These are phyloP conservation scores for Epichloe coenophiala DNA, from an alignment of 2,329 filamentous ascomycete genomes.

Conservation along the genomic window DNA sequence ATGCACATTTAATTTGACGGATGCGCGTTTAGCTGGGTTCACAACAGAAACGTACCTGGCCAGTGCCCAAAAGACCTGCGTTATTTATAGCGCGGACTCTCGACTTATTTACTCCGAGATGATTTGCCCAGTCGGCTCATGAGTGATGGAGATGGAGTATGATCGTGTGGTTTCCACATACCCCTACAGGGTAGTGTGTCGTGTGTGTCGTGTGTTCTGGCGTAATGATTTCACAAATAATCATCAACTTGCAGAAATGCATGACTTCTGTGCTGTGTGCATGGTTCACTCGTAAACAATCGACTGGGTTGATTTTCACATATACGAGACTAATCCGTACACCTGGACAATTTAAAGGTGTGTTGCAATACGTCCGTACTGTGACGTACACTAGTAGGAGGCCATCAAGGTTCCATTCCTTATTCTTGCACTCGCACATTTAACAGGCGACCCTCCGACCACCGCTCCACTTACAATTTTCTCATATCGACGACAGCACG, in stretches of 20 bases:
- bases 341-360: background rate
- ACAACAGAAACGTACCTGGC: background rate
- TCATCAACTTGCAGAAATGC: no score
- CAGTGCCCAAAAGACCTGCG: no score
- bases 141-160: no score
- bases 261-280: no score
- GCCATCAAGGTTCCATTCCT: background rate
- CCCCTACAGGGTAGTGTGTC: background rate
- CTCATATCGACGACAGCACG: slow-evolving; percentile 72
- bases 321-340: no score
- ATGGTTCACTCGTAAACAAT: background rate
- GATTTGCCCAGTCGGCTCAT: no score
- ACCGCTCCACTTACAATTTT: slow-evolving; percentile 17
- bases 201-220: background rate
- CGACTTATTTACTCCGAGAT: no score
- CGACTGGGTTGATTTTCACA: background rate
- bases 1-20: no score
- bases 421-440: background rate
- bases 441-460: background rate
- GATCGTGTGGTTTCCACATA: no score
- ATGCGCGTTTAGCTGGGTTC: no score
- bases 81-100: no score
- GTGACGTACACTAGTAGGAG: background rate
- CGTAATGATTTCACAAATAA: no score
- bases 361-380: background rate